phyloP scores from a whole-genome alignment of 805 yeast genomes.

The Priceomyces medius region DNA sequence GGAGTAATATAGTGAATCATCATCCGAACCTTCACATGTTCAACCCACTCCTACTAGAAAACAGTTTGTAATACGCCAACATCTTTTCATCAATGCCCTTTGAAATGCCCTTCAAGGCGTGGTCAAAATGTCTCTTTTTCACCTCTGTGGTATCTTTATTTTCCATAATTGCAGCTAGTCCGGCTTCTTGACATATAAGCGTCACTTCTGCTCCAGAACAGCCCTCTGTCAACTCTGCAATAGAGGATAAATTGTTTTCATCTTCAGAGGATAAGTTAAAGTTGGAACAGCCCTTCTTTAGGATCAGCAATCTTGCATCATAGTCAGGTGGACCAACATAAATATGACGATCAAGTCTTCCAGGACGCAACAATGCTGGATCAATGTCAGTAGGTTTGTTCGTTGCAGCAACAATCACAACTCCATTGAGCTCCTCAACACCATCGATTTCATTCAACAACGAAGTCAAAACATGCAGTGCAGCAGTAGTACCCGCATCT shows the following conservation, averaged over 20 bases:
- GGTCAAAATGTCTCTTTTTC: slow-evolving; percentile 63
- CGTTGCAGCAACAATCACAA: slow-evolving; percentile 93
- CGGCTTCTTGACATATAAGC: slow-evolving; percentile 90
- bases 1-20: no score
- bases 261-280: slow-evolving; percentile 50
- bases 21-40: no score
- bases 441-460: slow-evolving; percentile 95
- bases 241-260: slow-evolving; percentile 47
- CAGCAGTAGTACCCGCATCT: slow-evolving; percentile 59
- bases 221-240: slow-evolving; percentile 75
- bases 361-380: slow-evolving; percentile 91
- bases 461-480: slow-evolving; percentile 86
- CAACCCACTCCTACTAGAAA: slow-evolving; percentile 43
- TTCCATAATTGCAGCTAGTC: slow-evolving; percentile 90
- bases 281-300: slow-evolving; percentile 63
- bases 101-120: slow-evolving; percentile 66
- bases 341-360: slow-evolving; percentile 88
- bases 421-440: slow-evolving; percentile 91
- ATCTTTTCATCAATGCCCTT: slow-evolving; percentile 83
- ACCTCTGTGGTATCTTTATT: slow-evolving; percentile 55
- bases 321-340: slow-evolving; percentile 91
- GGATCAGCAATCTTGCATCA: slow-evolving; percentile 75
- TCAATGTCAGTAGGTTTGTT: slow-evolving; percentile 93
- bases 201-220: slow-evolving; percentile 98
- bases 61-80: slow-evolving; percentile 69